Conservation (phyloP, 139 green algal species). For the Mesostigma viride region DNA sequence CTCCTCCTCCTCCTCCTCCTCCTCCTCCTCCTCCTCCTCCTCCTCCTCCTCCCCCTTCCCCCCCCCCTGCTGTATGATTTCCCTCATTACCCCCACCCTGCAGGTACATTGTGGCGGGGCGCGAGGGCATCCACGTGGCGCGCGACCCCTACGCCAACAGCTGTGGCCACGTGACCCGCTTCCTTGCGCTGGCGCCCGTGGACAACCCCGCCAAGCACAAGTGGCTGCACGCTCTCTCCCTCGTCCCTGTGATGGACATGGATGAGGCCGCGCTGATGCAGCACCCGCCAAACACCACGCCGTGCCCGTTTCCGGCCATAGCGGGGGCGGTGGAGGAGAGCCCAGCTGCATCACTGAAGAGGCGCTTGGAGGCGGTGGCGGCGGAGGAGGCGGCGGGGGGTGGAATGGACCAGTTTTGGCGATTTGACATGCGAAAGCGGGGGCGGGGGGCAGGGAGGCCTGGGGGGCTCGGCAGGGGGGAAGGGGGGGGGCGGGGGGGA, state of each 20-base stretch:
- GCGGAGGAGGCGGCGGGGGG: background rate
- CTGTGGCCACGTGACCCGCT: conserved; percentile 58
- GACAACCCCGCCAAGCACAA: conserved; percentile 52
- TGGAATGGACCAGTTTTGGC: no score
- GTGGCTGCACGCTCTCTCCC: conserved; percentile 65
- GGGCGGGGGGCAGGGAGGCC: no score
- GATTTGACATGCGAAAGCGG: no score
- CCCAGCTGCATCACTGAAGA: background rate
- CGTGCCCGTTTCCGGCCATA: conserved; percentile 39
- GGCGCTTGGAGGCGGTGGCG: background rate
- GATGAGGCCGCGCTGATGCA: conserved; percentile 37
- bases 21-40: no score
- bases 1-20: no score
- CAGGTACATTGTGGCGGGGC: conserved; percentile 30
- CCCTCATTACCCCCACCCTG: no score
- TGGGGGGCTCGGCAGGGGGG: background rate
- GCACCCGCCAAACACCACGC: conserved; percentile 45
- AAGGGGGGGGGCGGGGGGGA: background rate
- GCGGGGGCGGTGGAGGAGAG: background rate
- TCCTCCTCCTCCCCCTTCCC: background rate
- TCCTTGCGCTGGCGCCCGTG: conserved; percentile 63
- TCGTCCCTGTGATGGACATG: conserved; percentile 54
- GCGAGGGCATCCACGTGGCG: conserved; percentile 41
- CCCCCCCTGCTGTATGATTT: background rate
- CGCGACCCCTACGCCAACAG: conserved; percentile 59